Percentiles rank a stretch among this genome's conserved stretches.
phyloP scores from a whole-genome alignment of 2,329 filamentous ascomycete species.

The Talaromyces sp. region DNA sequence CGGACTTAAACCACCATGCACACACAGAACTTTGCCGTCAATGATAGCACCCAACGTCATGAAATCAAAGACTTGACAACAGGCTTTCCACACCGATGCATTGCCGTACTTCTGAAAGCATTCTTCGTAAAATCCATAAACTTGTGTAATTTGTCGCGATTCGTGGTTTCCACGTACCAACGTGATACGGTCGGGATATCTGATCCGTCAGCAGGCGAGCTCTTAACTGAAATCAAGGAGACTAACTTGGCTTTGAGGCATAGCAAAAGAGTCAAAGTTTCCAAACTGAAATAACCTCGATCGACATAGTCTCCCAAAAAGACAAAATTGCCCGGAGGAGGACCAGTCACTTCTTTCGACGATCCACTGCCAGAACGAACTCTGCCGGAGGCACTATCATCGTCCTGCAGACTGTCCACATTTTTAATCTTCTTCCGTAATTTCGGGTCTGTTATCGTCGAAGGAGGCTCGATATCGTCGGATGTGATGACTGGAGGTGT shows the following conservation, averaged over 20 bases:
- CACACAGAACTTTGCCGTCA: conserved; percentile 69
- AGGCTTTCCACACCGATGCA: conserved; percentile 74
- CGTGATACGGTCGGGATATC: conserved; percentile 68
- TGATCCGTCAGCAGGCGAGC: conserved; percentile 29
- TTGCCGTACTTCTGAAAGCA: conserved; percentile 74
- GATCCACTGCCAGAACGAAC: conserved; percentile 30
- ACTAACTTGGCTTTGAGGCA: conserved; percentile 67
- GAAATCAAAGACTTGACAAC: conserved; percentile 75
- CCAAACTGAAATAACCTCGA: conserved; percentile 68
- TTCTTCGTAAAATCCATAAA: conserved; percentile 76
- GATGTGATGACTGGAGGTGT: conserved; percentile 73
- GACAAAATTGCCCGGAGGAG: conserved; percentile 65
- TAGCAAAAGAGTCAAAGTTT: conserved; percentile 69
- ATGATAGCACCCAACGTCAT: conserved; percentile 70
- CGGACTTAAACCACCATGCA: conserved; percentile 67
- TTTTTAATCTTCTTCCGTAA: conserved; percentile 76
- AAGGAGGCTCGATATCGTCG: conserved; percentile 88
- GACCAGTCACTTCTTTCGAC: conserved; percentile 26
- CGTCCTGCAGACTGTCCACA: conserved; percentile 26
- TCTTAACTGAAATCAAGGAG: conserved; percentile 1
- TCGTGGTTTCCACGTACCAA: conserved; percentile 72
- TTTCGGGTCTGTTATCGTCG: conserved; percentile 82
- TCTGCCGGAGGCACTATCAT: conserved; percentile 24
- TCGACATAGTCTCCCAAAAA: conserved; percentile 73
- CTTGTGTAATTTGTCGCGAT: conserved; percentile 72